phyloP scores from a whole-genome alignment of 1,139 yeast species.

The Taphrina deformans region DNA sequence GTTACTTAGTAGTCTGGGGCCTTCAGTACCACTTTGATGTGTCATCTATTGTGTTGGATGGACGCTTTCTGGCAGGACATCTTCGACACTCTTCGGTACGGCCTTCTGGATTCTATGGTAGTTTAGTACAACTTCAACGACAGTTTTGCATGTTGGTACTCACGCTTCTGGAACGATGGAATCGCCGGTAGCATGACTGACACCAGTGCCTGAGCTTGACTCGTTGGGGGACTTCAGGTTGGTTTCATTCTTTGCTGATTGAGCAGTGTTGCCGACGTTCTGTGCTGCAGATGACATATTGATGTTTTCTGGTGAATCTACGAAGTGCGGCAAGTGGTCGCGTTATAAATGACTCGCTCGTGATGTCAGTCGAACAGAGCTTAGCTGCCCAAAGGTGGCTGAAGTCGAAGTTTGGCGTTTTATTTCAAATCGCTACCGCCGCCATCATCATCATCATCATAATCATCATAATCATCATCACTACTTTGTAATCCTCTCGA shows the following conservation, averaged over 20 bases:
- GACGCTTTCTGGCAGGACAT: constrained; percentile 11
- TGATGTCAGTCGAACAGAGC: not conserved
- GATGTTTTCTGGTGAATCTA: not conserved
- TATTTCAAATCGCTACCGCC: not conserved
- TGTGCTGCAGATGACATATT: constrained; percentile 1
- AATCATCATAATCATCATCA: too few relatives aligned
- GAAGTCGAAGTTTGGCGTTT: not conserved
- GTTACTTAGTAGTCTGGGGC: too few relatives aligned
- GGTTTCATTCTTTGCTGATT: constrained; percentile 4
- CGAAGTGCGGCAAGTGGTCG: not conserved
- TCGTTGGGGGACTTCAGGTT: constrained; percentile 14
- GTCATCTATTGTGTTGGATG: constrained; percentile 5
- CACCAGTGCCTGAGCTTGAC: constrained; percentile 8
- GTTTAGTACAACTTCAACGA: not conserved
- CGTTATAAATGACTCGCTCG: not conserved
- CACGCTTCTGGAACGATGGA: constrained; percentile 21
- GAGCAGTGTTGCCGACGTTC: constrained; percentile 1
- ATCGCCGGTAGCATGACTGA: constrained; percentile 22
- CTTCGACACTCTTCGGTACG: constrained; percentile 16
- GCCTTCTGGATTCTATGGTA: constrained; percentile 5
- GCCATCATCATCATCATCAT: too few relatives aligned
- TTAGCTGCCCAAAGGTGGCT: not conserved
- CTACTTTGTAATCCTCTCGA: too few relatives aligned
- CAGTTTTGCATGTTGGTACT: not conserved
- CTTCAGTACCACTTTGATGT: too few relatives aligned